Evolutionary conservation across 345 rosid species (phyloP).

Genomic region (Barbarea vulgaris): DNA sequence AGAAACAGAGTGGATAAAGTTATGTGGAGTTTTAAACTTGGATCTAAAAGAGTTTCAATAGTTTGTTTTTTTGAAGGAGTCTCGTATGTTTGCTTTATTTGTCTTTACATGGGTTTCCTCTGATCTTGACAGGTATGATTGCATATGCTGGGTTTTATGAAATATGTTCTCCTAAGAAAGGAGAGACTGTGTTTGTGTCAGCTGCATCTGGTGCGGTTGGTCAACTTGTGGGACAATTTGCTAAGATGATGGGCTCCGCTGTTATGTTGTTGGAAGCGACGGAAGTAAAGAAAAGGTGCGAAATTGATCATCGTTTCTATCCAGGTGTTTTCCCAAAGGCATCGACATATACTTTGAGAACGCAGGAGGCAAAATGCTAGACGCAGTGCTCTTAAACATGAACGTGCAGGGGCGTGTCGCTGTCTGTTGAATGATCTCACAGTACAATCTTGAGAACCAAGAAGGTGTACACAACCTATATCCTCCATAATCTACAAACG

Average conservation of each 20-base stretch:
- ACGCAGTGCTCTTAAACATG: constrained; percentile 59
- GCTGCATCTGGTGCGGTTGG: constrained; percentile 65
- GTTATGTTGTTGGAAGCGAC: constrained; percentile 62
- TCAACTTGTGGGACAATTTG: constrained; percentile 60
- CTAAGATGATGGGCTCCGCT: constrained; percentile 53
- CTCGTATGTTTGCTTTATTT: not conserved
- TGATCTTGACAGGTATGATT: constrained; percentile 44
- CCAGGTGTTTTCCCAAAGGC: constrained; percentile 46
- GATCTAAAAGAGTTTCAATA: not conserved
- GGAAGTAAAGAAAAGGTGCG: constrained; percentile 54
- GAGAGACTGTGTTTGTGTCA: constrained; percentile 51
- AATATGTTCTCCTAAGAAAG: constrained; percentile 50
- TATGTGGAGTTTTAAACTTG: not conserved
- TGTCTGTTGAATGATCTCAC: constrained; percentile 62
- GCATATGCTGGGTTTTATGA: constrained; percentile 56
- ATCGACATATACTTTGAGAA: constrained; percentile 61
- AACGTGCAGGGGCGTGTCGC: constrained; percentile 47
- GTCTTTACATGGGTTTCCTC: not conserved
- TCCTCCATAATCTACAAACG: constrained; percentile 32
- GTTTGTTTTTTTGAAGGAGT: not conserved
- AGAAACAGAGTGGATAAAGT: not conserved
- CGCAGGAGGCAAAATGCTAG: constrained; percentile 59
- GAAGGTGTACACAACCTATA: constrained; percentile 47
- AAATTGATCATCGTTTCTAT: not conserved
- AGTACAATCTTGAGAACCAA: constrained; percentile 48